These are phyloP conservation scores for Backusella luteola DNA, from an alignment of 192 early-diverging fungal species.

Conservation along the genomic window DNA sequence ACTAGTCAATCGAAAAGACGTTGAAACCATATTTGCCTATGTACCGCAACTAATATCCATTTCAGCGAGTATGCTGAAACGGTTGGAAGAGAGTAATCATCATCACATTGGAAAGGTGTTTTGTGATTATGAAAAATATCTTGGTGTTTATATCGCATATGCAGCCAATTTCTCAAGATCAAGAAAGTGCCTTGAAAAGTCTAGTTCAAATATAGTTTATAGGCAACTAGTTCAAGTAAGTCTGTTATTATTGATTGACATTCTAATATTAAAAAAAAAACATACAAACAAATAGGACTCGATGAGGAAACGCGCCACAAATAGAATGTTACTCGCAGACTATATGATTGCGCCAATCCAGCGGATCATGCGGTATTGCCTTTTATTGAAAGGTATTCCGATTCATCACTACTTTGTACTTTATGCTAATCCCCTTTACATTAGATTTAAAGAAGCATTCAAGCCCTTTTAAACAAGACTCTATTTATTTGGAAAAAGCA, in stretches of 20 bases:
- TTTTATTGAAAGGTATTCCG: constrained; percentile 53
- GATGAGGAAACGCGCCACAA: constrained; percentile 36
- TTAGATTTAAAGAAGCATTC: constrained; percentile 40
- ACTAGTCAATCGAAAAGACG: constrained; percentile 31
- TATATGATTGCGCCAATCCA: constrained; percentile 77
- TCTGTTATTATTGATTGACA: not conserved
- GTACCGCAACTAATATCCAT: constrained; percentile 31
- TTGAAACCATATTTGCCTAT: constrained; percentile 35
- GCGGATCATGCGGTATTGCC: constrained; percentile 69
- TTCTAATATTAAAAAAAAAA: not conserved
- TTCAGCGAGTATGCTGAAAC: constrained; percentile 15
- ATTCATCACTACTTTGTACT: not conserved
- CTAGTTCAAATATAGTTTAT: constrained; percentile 27
- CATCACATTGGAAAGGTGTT: constrained; percentile 27
- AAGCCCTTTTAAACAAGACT: constrained; percentile 20
- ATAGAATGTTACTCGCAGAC: constrained; percentile 61
- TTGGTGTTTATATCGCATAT: constrained; percentile 35
- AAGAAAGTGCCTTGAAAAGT: constrained; percentile 18
- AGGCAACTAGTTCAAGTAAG: constrained; percentile 31
- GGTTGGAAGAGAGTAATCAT: not conserved
- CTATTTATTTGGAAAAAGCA: constrained; percentile 18
- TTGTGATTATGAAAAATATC: constrained; percentile 16
- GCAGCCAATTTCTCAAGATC: constrained; percentile 30
- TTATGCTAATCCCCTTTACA: too few species aligned
- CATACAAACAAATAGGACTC: constrained; percentile 23